These are phyloP conservation scores for Candida coquimbonensis DNA, from an alignment of 805 yeast genomes.

Conservation along the genomic window DNA sequence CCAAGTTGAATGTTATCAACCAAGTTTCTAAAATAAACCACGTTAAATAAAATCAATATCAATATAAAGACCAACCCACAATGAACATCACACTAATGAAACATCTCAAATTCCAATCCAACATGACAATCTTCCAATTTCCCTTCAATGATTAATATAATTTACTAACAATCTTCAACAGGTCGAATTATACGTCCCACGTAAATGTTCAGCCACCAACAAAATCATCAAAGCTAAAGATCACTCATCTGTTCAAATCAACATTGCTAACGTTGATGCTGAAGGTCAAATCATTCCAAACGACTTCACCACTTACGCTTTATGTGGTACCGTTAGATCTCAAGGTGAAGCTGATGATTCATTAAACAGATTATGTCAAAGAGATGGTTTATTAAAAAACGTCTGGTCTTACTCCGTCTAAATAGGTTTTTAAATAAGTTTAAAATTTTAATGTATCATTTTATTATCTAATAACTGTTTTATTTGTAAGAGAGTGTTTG, in stretches of 20 bases:
- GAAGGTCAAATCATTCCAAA: constrained; percentile 93
- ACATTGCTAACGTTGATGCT: constrained; percentile 96
- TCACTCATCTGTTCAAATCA: constrained; percentile 98
- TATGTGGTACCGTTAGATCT: constrained; percentile 94
- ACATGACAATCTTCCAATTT: not conserved
- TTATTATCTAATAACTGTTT: not conserved
- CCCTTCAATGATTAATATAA: not conserved
- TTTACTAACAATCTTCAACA: constrained; percentile 14
- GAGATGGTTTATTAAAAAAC: constrained; percentile 95
- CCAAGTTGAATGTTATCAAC: too few species aligned
- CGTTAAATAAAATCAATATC: too few species aligned
- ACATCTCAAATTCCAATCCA: too few species aligned
- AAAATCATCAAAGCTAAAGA: constrained; percentile 99
- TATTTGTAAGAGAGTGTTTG: too few species aligned
- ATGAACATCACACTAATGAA: not conserved
- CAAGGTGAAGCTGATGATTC: constrained; percentile 99
- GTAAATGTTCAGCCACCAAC: constrained; percentile 99
- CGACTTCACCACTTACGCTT: constrained; percentile 89
- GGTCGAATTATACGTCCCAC: constrained; percentile 99
- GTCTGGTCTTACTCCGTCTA: constrained; percentile 94
- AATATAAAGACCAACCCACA: not conserved
- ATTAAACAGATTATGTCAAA: constrained; percentile 97
- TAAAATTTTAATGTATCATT: constrained; percentile 1
- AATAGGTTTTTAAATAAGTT: constrained; percentile 14
- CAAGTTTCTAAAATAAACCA: too few species aligned